Conservation (phyloP, 2,329 filamentous ascomycete genomes). For the Cercospora nicotianae region DNA sequence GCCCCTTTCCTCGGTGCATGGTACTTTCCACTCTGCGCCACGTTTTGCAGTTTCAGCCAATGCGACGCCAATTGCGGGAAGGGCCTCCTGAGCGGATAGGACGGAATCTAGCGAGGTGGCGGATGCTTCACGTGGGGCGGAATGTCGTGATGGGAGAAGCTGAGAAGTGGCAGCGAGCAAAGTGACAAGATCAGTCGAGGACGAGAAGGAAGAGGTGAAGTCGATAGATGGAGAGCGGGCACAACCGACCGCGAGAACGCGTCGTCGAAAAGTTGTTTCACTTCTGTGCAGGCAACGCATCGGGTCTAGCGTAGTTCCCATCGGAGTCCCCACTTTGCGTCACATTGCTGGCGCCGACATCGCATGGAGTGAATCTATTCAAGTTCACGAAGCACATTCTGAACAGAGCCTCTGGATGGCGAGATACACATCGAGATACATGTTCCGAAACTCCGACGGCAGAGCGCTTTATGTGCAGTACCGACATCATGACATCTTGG, state of each 20-base stretch:
- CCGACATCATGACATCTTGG: neutral
- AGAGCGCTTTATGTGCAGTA: neutral
- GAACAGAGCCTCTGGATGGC: neutral
- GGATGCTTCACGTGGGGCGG: neutral
- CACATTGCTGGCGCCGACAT: neutral
- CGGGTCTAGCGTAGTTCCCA: neutral
- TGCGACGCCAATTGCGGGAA: neutral
- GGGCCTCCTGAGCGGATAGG: neutral
- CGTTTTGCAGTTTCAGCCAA: conserved; percentile 11
- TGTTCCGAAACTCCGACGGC: neutral
- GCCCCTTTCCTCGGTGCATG: neutral
- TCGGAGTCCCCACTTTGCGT: neutral
- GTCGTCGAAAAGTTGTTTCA: neutral
- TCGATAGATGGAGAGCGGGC: neutral
- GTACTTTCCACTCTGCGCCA: conserved; percentile 3
- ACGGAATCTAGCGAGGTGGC: neutral
- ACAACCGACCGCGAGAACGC: neutral
- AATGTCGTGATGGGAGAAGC: neutral
- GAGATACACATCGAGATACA: neutral
- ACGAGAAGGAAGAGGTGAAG: neutral
- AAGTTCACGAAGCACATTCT: neutral
- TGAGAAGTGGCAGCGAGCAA: neutral
- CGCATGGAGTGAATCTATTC: neutral
- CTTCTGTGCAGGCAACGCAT: neutral
- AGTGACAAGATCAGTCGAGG: neutral